phyloP scores from a whole-genome alignment of 2,329 filamentous ascomycete species.

The Penicillium verrucosum region DNA sequence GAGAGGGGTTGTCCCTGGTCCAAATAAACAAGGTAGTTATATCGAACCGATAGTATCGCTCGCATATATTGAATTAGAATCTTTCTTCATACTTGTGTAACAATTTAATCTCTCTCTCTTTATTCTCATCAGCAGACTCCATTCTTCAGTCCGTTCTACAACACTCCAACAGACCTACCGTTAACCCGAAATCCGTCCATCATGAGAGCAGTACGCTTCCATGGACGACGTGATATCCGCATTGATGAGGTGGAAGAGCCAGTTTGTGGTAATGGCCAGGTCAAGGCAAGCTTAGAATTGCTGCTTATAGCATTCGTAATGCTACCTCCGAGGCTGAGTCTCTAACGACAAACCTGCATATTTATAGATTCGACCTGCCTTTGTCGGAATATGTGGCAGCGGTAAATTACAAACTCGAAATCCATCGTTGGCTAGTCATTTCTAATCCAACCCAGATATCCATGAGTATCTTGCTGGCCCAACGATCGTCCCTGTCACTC shows the following conservation, averaged over 20 bases:
- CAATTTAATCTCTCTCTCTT: background rate
- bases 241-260: slow-evolving; percentile 37
- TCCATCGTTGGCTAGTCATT: background rate
- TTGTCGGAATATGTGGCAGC: slow-evolving; percentile 37
- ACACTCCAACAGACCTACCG: background rate
- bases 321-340: background rate
- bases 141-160: background rate
- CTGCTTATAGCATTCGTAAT: slow-evolving; percentile 4
- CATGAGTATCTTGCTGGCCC: slow-evolving; percentile 53
- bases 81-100: background rate
- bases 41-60: background rate
- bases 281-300: slow-evolving; percentile 35
- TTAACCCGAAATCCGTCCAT: background rate
- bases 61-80: background rate
- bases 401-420: slow-evolving; percentile 10
- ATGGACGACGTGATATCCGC: slow-evolving; percentile 35
- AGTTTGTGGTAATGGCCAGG: slow-evolving; percentile 49
- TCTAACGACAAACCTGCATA: background rate
- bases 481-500: slow-evolving; percentile 48
- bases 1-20: background rate
- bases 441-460: slow-evolving; percentile 35
- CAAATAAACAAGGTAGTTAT: background rate
- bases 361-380: slow-evolving; percentile 29
- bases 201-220: slow-evolving; percentile 39
- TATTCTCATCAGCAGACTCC: background rate